Percentiles rank a stretch among this genome's conserved stretches.
Evolutionary conservation across 1,139 yeast genomes (phyloP).

Genomic region (Zygosaccharomyces sapae): DNA sequence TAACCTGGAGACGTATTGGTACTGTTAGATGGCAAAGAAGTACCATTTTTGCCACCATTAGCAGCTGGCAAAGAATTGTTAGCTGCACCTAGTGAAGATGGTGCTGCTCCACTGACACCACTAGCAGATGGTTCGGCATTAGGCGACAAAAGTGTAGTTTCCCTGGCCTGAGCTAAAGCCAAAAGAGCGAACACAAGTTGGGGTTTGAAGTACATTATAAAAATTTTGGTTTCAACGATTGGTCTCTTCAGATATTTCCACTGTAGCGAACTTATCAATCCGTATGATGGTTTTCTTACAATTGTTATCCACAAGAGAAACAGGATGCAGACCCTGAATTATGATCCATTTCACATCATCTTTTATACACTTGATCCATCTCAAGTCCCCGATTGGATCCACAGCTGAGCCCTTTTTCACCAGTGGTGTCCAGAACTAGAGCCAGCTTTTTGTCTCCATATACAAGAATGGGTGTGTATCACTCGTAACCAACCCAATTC

Average conservation of each 20-base stretch:
- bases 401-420: neutral
- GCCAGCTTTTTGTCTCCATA: neutral
- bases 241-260: neutral
- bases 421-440: neutral
- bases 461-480: neutral
- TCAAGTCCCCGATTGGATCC: neutral
- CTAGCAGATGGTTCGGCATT: neutral
- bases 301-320: neutral
- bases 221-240: neutral
- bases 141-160: neutral
- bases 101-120: neutral
- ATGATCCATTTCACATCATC: neutral
- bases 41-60: neutral
- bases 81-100: neutral
- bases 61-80: neutral
- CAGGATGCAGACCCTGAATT: neutral
- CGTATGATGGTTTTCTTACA: neutral
- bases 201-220: constrained; percentile 4
- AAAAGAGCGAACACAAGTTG: constrained; percentile 4
- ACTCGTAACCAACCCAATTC: neutral
- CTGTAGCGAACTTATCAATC: neutral
- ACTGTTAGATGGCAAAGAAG: neutral
- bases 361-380: neutral
- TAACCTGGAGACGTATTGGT: neutral
- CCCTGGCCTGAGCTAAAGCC: constrained; percentile 2